A percentile compares a stretch with the other conserved stretches of the same genome.
Conservation (phyloP, 169 alveolate species). For the Eimeria necatrix region DNA sequence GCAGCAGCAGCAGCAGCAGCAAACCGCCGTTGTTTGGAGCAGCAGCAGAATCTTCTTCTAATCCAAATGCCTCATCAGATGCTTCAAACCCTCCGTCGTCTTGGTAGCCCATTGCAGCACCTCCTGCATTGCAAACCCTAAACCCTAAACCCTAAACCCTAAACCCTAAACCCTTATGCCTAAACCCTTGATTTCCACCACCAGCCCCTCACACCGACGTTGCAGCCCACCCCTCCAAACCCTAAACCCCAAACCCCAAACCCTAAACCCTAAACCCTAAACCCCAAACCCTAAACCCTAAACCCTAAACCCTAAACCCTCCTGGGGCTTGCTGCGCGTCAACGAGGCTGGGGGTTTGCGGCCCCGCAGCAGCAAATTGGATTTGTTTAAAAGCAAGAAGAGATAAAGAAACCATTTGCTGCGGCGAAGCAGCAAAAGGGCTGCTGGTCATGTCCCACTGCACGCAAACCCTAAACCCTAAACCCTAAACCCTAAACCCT, state of each 20-base stretch:
- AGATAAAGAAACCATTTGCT: conserved; percentile 10
- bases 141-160: not conserved
- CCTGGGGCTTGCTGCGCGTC: not conserved
- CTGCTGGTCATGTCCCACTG: conserved; percentile 35
- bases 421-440: conserved; percentile 35
- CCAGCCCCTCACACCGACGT: not conserved
- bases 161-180: not conserved
- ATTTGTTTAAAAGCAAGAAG: conserved; percentile 10
- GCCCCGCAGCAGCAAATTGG: not conserved
- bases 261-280: too few species aligned
- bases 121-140: not conserved
- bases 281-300: too few species aligned
- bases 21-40: not conserved
- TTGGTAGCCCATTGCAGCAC: not conserved
- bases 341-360: not conserved
- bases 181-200: too few species aligned
- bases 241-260: too few species aligned
- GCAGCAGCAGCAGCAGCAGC: not conserved
- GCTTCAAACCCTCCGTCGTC: not conserved
- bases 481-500: not conserved
- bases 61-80: not conserved
- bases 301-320: not conserved
- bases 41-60: not conserved
- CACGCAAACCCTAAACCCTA: not conserved
- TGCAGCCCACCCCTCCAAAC: too few species aligned